These are phyloP conservation scores for Lathyrus aphaca DNA, from an alignment of 306 rosid genomes.

Conservation along the genomic window DNA sequence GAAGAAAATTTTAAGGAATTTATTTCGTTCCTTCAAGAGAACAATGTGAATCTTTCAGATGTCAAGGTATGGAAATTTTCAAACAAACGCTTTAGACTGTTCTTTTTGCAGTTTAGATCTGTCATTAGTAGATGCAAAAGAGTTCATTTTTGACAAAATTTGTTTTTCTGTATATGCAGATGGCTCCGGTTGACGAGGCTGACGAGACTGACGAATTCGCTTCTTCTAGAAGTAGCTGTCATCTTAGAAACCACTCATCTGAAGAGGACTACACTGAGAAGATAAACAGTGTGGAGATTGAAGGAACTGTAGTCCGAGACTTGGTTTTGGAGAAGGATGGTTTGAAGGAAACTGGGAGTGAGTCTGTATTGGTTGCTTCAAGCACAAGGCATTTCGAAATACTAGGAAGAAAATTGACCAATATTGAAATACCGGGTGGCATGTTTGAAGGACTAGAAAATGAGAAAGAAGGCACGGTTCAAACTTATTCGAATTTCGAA, in stretches of 20 bases:
- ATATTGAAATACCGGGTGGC: slow-evolving; percentile 63
- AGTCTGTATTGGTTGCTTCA: slow-evolving; percentile 42
- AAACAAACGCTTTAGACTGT: slow-evolving; percentile 17
- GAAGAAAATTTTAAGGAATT: slow-evolving; percentile 86
- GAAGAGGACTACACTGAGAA: slow-evolving; percentile 69
- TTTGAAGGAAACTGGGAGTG: slow-evolving; percentile 34
- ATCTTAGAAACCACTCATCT: slow-evolving; percentile 71
- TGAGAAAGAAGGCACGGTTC: slow-evolving; percentile 36
- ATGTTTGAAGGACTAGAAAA: slow-evolving; percentile 44
- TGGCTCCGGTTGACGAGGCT: slow-evolving; percentile 66
- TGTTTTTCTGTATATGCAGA: slow-evolving; percentile 56
- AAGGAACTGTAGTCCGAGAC: slow-evolving; percentile 45
- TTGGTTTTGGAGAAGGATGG: slow-evolving; percentile 37
- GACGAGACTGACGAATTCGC: slow-evolving; percentile 55
- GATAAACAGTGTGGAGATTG: slow-evolving; percentile 51
- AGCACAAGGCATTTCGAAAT: slow-evolving; percentile 38
- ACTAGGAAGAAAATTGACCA: slow-evolving; percentile 46
- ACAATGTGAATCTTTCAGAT: slow-evolving; percentile 76
- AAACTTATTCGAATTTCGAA: slow-evolving; percentile 17
- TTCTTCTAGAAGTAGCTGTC: slow-evolving; percentile 58
- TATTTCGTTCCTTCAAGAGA: slow-evolving; percentile 78
- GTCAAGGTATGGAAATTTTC: slow-evolving; percentile 67
- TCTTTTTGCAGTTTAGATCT: slow-evolving; percentile 21
- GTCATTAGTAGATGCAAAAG: slow-evolving; percentile 15
- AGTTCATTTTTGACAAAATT: slow-evolving; percentile 39